phyloP scores from a whole-genome alignment of 108 stramenopile genomes.

The Fragilariopsis cylindrus region DNA sequence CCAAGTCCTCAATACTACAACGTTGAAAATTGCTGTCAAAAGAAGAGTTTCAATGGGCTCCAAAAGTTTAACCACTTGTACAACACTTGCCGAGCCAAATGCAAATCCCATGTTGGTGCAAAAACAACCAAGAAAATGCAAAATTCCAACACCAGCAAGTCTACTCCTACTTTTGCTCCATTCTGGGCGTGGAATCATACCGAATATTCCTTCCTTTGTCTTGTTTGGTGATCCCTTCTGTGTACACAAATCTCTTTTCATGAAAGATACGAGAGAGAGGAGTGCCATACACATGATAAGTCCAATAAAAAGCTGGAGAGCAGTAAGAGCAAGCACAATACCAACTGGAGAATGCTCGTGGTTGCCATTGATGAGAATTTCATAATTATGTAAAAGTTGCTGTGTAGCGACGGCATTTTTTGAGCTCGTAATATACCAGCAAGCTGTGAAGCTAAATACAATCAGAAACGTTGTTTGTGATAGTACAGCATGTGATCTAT shows the following conservation, averaged over 20 bases:
- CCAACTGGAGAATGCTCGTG: not conserved
- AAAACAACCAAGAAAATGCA: conserved; percentile 46
- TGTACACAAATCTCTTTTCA: not conserved
- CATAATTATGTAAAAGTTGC: not conserved
- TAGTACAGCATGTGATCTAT: too few species aligned
- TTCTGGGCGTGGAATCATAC: too few species aligned
- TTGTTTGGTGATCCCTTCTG: not conserved
- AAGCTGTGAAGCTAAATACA: too few species aligned
- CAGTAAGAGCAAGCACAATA: not conserved
- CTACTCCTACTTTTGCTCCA: too few species aligned
- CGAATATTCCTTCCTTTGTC: too few species aligned
- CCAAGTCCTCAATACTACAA: not conserved
- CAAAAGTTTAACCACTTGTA: conserved; percentile 56
- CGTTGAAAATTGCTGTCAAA: conserved; percentile 16
- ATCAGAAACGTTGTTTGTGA: too few species aligned
- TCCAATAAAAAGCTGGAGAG: not conserved
- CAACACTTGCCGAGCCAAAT: conserved; percentile 50
- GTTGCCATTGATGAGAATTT: not conserved
- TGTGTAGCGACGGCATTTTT: conserved; percentile 2
- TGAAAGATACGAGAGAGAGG: not conserved
- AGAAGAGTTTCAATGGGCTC: conserved; percentile 62
- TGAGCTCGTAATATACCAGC: not conserved
- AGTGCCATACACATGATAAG: not conserved
- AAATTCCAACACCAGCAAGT: not conserved
- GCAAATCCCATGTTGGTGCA: conserved; percentile 53